Conservation (phyloP, 2,329 filamentous ascomycete genomes). For the Parastagonospora nodorum region DNA sequence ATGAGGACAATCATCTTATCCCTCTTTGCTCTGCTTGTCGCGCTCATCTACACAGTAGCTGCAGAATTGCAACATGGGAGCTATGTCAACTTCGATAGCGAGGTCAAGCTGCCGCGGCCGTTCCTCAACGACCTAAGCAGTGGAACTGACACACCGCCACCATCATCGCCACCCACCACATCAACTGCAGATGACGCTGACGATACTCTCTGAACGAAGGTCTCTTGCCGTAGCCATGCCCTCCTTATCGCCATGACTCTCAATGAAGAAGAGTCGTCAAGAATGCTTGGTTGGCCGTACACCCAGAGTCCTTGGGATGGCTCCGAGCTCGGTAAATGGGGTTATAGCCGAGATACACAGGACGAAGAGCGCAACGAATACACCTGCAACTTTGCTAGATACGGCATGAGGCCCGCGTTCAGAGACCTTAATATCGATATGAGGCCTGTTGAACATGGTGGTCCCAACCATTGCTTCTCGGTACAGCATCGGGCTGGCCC, state of each 20-base stretch:
- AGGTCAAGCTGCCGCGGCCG: no score
- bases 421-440: background rate
- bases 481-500: background rate
- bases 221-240: conserved; percentile 8
- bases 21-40: no score
- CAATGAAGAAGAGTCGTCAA: conserved; percentile 3
- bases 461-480: background rate
- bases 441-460: background rate
- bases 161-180: background rate
- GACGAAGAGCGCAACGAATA: background rate
- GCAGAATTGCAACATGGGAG: no score
- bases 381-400: background rate
- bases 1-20: no score
- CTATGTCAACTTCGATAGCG: no score
- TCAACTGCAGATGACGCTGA: background rate
- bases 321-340: conserved; percentile 10
- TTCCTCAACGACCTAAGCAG: no score
- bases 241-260: conserved; percentile 11
- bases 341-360: conserved; percentile 5
- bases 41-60: no score
- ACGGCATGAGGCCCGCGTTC: background rate
- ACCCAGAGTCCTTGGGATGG: conserved; percentile 9
- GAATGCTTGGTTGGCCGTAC: conserved; percentile 4
- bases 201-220: background rate
- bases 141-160: no score